A percentile compares a stretch with the other conserved stretches of the same genome.
phyloP scores from a whole-genome alignment of 495 filamentous ascomycete species.

The Pyrenula aspistea region DNA sequence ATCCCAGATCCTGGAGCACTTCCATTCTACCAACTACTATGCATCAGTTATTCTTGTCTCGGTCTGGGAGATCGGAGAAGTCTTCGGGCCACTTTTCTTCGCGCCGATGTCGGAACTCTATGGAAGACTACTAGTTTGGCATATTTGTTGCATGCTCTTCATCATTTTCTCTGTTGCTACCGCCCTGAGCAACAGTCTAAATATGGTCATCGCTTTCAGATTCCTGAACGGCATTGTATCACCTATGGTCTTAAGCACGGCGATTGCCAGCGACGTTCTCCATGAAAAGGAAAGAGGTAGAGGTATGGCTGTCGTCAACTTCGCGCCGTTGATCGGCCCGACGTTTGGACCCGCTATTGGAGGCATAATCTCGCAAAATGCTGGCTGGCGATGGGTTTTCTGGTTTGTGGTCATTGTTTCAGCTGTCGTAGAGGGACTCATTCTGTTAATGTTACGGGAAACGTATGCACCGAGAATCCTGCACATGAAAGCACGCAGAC shows the following conservation, averaged over 20 bases:
- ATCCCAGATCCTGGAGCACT: slow-evolving; percentile 37
- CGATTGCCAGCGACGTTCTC: slow-evolving; percentile 28
- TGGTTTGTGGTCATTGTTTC: slow-evolving; percentile 34
- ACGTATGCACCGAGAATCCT: slow-evolving; percentile 42
- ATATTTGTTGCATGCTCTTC: slow-evolving; percentile 37
- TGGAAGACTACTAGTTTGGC: slow-evolving; percentile 44
- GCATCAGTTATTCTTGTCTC: slow-evolving; percentile 45
- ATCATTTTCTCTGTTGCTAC: slow-evolving; percentile 45
- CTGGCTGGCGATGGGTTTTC: slow-evolving; percentile 48
- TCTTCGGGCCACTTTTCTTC: slow-evolving; percentile 42
- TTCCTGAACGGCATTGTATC: slow-evolving; percentile 44
- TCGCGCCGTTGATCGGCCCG: slow-evolving; percentile 40
- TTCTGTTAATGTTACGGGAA: slow-evolving; percentile 42
- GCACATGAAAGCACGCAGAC: slow-evolving; percentile 29
- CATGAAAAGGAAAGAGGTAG: slow-evolving; percentile 40
- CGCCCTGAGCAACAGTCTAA: slow-evolving; percentile 40
- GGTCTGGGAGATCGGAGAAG: slow-evolving; percentile 40
- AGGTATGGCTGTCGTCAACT: slow-evolving; percentile 38
- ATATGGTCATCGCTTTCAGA: slow-evolving; percentile 41
- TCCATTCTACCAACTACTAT: slow-evolving; percentile 43
- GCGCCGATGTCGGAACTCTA: slow-evolving; percentile 55
- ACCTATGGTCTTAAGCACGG: slow-evolving; percentile 13
- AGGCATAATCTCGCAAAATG: slow-evolving; percentile 41
- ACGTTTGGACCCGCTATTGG: slow-evolving; percentile 38
- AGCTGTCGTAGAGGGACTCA: slow-evolving; percentile 36